Evolutionary conservation across 1,284 basidiomycete species (phyloP).

Genomic region (Microbotryum saponariae): DNA sequence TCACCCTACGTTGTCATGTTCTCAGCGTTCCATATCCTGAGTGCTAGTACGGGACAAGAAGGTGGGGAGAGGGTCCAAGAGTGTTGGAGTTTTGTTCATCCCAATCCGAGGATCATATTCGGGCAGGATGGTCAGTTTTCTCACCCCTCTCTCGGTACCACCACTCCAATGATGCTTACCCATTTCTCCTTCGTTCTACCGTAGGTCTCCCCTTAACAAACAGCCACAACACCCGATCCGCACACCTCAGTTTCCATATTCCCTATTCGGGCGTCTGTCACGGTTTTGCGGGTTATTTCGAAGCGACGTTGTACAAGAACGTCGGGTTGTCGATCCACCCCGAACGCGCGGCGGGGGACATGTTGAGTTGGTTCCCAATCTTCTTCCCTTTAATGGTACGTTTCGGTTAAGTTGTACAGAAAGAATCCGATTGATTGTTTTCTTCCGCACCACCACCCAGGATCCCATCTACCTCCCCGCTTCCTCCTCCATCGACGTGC

Average conservation of each 20-base stretch:
- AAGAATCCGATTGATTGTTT: background rate
- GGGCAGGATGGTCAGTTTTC: constrained; percentile 56
- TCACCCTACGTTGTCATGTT: constrained; percentile 99
- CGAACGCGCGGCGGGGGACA: constrained; percentile 77
- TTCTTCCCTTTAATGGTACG: constrained; percentile 79
- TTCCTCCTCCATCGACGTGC: constrained; percentile 82
- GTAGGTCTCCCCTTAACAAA: constrained; percentile 43
- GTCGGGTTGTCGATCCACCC: constrained; percentile 92
- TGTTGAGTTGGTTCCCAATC: constrained; percentile 98
- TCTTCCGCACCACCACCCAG: constrained; percentile 42
- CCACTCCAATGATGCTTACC: background rate
- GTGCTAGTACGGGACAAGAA: constrained; percentile 53
- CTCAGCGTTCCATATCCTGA: constrained; percentile 79
- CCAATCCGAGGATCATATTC: constrained; percentile 65
- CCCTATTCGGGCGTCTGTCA: constrained; percentile 91
- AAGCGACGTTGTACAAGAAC: constrained; percentile 82
- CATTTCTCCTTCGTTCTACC: background rate
- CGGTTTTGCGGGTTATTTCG: constrained; percentile 97
- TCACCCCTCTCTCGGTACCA: too few relatives aligned
- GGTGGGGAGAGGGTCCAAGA: constrained; percentile 74
- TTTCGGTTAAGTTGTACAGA: background rate
- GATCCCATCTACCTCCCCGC: constrained; percentile 89
- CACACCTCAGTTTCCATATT: constrained; percentile 71
- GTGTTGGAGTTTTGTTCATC: constrained; percentile 97
- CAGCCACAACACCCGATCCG: constrained; percentile 43